Base-by-base conservation (phyloP, 176 grass and related monocot species). In the Zizania latifolia region DNA sequence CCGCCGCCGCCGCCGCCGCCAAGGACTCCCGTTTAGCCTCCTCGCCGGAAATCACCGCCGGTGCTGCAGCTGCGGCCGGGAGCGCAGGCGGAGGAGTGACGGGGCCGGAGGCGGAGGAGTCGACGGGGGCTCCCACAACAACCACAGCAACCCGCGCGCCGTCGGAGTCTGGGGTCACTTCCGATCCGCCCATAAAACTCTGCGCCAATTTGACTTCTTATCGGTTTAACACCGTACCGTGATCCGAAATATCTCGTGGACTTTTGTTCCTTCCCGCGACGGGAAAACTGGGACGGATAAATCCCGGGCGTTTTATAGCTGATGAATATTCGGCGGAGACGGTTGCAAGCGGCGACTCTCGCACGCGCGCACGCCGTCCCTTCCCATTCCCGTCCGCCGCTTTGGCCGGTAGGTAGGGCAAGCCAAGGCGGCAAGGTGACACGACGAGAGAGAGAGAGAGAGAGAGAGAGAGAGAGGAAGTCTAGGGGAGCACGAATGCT, bases 171-270 rank as follows among this genome's bases (percentile, higher is more conserved):
- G 40, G 70, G 61, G 62, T 11, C 35, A 62, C 43, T 62, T 73
- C 81, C 13, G 86, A 88, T 88, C 75, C 86, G 80, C 86, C 86
- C 86, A 88, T n/a, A n/a, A n/a, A n/a, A n/a, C n/a, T n/a, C n/a
- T n/a, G n/a, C n/a, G n/a, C n/a, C n/a, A n/a, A n/a, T n/a, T 62
- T 86, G 77, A 81, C 70, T 70, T 75, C 8, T 60, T 71, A 65
- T 65, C 79, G 15, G 72, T 63, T 56, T n/a, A 32, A 14, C 63
- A 58, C 1, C 78, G 58, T 57, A 43, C 24, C 8, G 23, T 65
- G 65, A 82, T 72, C 45, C 35, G 16, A 78, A 61, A 73, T 83
- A 62, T 79, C 27, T 79, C 68, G 55, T 53, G 80, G 43, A 57
- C 54, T 19, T 19, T 51, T 40, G 11, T 4, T 24, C 21, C 11